Evolutionary conservation across 2,329 filamentous ascomycete genomes (phyloP), one percentile per base, ranked within the genome.

Genomic region (Sarocladium kiliense): DNA sequence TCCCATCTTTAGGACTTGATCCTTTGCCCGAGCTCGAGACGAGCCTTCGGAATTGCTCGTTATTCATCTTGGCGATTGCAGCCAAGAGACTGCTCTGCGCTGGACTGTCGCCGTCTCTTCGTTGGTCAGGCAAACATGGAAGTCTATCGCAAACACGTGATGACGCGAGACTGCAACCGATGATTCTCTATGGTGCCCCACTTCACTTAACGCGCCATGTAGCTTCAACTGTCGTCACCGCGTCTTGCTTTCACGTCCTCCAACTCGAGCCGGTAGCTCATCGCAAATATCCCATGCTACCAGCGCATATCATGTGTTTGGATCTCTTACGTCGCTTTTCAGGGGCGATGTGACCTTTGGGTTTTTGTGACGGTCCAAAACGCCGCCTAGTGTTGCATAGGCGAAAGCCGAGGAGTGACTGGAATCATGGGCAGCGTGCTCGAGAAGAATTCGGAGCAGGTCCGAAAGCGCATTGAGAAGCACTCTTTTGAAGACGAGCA

Each of bases 1-100:
- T 66, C 59, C 74, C 78, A 76, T 80, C 70, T 66, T 71, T 71
- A 58, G 69, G 56, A 62, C 71, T 57, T 58, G 68, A 63, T 27
- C 70, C 58, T 57, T 76, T 77, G 55, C 70, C 65, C 6, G 76
- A 66, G 57, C 76, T 65, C 6, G 76, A 51, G 21, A 96, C 71
- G 6, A 97, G 80, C 60, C 88, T 87, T 55, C 94, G 87, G 66
- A 99, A 99, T 65, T 97, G 90, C 42, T 91, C 84, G 77, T 97
- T 97, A 70, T 97, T 96, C 94, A 99, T 97, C 36, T 42, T 59
- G 7, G 11, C 12, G 21, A 30, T 18, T 30, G 25, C 44, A 27
- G 4, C 25, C 25, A 23, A 47, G 25, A 47, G 12, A 16, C 44
- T 47, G 23, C 44, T 10, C 44, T 3, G 44, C 44, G 23, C 47